Evolutionary conservation across 352 stramenopile species (phyloP).

Genomic region (Hyaloperonospora brassicae): DNA sequence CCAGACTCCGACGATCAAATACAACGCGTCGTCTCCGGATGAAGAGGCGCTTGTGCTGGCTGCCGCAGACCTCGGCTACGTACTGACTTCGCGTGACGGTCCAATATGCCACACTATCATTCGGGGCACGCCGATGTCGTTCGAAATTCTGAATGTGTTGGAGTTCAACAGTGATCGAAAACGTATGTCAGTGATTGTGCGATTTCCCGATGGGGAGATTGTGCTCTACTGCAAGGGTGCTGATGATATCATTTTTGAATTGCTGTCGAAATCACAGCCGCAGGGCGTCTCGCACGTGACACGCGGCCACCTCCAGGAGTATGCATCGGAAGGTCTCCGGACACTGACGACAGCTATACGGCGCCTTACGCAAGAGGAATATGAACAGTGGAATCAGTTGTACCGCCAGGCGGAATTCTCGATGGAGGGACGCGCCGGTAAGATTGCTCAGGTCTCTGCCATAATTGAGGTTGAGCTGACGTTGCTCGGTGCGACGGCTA

Average conservation of each 20-base stretch:
- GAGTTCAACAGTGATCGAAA: conserved; percentile 98
- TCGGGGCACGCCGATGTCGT: conserved; percentile 65
- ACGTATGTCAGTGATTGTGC: conserved; percentile 96
- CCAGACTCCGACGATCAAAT: conserved; percentile 40
- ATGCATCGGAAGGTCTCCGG: conserved; percentile 67
- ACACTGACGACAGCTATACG: conserved; percentile 71
- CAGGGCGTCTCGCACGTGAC: conserved; percentile 77
- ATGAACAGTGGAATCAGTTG: conserved; percentile 58
- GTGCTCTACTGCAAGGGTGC: conserved; percentile 80
- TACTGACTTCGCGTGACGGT: conserved; percentile 56
- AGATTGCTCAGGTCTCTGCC: conserved; percentile 67
- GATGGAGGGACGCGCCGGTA: conserved; percentile 56
- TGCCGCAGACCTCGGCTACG: conserved; percentile 66
- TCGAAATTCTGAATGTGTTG: conserved; percentile 92
- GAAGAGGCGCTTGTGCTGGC: conserved; percentile 75
- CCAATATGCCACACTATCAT: conserved; percentile 60
- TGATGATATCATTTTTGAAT: conserved; percentile 75
- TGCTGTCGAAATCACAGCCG: conserved; percentile 52
- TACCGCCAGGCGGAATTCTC: conserved; percentile 76
- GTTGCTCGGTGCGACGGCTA: conserved; percentile 86
- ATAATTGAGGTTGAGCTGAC: conserved; percentile 83
- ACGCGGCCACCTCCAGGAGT: conserved; percentile 74
- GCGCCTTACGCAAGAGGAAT: conserved; percentile 59
- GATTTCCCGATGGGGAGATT: conserved; percentile 61
- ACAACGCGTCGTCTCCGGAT: conserved; percentile 81